These are phyloP conservation scores for Hypomontagnella submonticulosa DNA, from an alignment of 495 filamentous ascomycete species.

Conservation along the genomic window DNA sequence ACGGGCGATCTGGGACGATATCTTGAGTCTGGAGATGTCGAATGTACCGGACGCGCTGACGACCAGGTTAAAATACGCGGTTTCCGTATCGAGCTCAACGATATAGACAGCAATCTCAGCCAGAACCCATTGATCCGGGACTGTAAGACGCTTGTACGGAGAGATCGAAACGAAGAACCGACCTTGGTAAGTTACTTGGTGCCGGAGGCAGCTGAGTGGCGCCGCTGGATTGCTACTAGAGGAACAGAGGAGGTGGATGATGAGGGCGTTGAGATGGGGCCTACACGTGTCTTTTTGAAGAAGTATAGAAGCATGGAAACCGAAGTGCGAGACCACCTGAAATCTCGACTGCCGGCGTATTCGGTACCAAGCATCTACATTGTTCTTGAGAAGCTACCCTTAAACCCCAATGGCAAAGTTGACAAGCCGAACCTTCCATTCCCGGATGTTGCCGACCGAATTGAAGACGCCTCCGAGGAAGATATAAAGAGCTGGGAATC, in stretches of 20 bases:
- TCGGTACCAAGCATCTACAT: slow-evolving; percentile 85
- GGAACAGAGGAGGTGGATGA: slow-evolving; percentile 62
- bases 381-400: slow-evolving; percentile 79
- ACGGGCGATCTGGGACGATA: slow-evolving; percentile 86
- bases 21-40: slow-evolving; percentile 76
- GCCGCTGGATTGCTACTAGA: slow-evolving; percentile 69
- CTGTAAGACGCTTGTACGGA: slow-evolving; percentile 84
- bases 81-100: slow-evolving; percentile 93
- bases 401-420: slow-evolving; percentile 96
- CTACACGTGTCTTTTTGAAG: slow-evolving; percentile 63
- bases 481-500: slow-evolving; percentile 74
- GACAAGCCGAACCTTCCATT: slow-evolving; percentile 92
- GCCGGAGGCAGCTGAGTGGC: slow-evolving; percentile 80
- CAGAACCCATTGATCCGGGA: slow-evolving; percentile 84
- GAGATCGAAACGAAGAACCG: slow-evolving; percentile 91
- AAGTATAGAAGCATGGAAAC: slow-evolving; percentile 73
- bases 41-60: slow-evolving; percentile 82
- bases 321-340: slow-evolving; percentile 79
- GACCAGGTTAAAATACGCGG: slow-evolving; percentile 96
- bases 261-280: slow-evolving; percentile 58
- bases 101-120: slow-evolving; percentile 88
- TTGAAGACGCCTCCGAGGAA: slow-evolving; percentile 70
- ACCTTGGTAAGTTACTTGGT: slow-evolving; percentile 92
- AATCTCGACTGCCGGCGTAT: slow-evolving; percentile 79
- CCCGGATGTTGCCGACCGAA: slow-evolving; percentile 72